A percentile compares a stretch with the other conserved stretches of the same genome.
phyloP scores from a whole-genome alignment of 176 grass and related monocot genomes.

The Carex parvula region DNA sequence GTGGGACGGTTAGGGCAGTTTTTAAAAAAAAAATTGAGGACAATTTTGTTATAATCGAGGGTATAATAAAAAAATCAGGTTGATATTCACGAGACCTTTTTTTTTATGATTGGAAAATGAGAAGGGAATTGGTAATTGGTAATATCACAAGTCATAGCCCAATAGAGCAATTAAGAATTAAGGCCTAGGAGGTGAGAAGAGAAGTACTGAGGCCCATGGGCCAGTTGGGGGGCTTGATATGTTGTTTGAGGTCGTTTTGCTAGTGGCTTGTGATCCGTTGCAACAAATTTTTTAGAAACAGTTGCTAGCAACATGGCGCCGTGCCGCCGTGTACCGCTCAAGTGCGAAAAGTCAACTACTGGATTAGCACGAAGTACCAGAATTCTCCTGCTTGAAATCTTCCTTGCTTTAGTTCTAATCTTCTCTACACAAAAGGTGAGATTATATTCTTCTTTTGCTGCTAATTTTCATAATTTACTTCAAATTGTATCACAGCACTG shows the following conservation, averaged over 20 bases:
- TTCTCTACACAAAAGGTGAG: background rate
- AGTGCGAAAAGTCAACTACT: conserved; percentile 8
- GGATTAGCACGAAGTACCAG: background rate
- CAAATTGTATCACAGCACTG: background rate
- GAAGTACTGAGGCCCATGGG: background rate
- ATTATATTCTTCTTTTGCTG: background rate
- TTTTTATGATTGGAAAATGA: no score
- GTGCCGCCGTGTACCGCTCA: background rate
- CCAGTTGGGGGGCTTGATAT: background rate
- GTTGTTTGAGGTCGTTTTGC: no score
- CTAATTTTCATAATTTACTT: conserved; percentile 15
- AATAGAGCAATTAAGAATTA: no score
- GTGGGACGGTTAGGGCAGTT: no score
- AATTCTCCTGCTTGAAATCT: background rate
- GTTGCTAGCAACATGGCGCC: background rate
- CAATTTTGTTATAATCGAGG: no score
- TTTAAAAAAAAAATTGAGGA: no score
- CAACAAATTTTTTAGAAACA: no score
- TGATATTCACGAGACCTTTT: no score
- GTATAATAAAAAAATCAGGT: no score
- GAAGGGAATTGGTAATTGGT: no score
- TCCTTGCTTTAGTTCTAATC: background rate
- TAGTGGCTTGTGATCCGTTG: no score
- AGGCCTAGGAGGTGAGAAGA: background rate
- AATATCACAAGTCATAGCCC: no score